phyloP scores from a whole-genome alignment of 257 asterid species.

The Nicotiana benthamiana region DNA sequence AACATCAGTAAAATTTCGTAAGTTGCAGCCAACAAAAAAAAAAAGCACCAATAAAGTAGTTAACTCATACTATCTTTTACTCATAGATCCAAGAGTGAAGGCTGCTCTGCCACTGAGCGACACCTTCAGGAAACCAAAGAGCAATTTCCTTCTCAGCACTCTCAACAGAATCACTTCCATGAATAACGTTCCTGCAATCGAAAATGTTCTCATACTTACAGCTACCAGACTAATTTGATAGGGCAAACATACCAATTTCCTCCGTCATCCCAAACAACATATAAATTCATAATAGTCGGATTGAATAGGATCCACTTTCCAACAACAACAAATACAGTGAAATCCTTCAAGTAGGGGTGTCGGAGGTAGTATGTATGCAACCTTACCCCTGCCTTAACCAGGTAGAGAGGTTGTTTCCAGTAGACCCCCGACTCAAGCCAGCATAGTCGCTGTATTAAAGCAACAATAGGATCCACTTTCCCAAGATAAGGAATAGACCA shows the following conservation, averaged over 20 bases:
- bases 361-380: no score
- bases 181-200: constrained; percentile 67
- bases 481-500: background rate
- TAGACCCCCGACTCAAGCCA: no score
- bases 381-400: no score
- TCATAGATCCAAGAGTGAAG: constrained; percentile 77
- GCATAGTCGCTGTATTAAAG: no score
- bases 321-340: no score
- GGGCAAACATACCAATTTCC: background rate
- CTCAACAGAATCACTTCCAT: constrained; percentile 90
- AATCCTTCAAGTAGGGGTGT: no score
- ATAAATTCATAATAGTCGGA: background rate
- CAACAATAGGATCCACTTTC: background rate
- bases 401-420: no score
- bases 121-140: constrained; percentile 94
- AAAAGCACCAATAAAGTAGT: background rate
- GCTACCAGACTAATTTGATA: background rate
- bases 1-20: background rate
- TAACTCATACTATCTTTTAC: constrained; percentile 1
- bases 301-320: background rate
- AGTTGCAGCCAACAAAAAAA: background rate
- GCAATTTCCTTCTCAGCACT: constrained; percentile 79
- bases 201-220: background rate
- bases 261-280: background rate
- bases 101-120: constrained; percentile 72